These are phyloP conservation scores for Cyclotella choctawhatcheeana DNA, from an alignment of 108 stramenopile genomes.

Conservation along the genomic window DNA sequence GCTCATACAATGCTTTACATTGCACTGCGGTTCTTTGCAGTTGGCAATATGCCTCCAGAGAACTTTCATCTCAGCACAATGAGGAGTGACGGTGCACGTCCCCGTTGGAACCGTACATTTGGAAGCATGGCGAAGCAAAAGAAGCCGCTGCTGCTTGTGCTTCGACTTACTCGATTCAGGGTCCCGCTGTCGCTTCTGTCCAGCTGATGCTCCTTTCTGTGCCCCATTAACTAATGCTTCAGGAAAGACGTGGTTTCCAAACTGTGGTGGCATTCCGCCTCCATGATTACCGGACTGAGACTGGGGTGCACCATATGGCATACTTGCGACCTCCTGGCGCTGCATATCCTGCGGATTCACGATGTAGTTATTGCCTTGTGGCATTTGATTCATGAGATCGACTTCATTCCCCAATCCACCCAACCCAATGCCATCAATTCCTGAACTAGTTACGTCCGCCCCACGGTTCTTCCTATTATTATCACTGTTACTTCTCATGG, in stretches of 20 bases:
- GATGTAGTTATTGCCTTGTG: slow-evolving; percentile 10
- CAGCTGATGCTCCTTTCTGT: slow-evolving; percentile 13
- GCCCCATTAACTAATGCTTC: slow-evolving; percentile 14
- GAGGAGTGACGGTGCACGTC: slow-evolving; percentile 91
- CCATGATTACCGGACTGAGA: slow-evolving; percentile 8
- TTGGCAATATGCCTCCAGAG: slow-evolving; percentile 98
- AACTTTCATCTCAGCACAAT: slow-evolving; percentile 97
- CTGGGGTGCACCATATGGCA: slow-evolving; percentile 7
- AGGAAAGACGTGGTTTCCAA: slow-evolving; percentile 2
- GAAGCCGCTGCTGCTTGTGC: slow-evolving; percentile 97
- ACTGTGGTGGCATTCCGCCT: background rate
- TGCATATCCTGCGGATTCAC: slow-evolving; percentile 23
- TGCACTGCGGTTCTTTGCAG: slow-evolving; percentile 94
- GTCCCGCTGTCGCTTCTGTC: slow-evolving; percentile 29
- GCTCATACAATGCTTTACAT: slow-evolving; percentile 95
- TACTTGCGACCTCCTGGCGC: slow-evolving; percentile 12
- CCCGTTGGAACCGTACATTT: slow-evolving; percentile 87
- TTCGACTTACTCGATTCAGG: slow-evolving; percentile 84
- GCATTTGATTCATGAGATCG: slow-evolving; percentile 7
- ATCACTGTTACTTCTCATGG: slow-evolving; percentile 48
- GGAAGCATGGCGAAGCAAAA: slow-evolving; percentile 96
- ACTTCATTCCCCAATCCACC: slow-evolving; percentile 23
- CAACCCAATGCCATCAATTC: slow-evolving; percentile 18
- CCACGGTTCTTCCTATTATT: slow-evolving; percentile 16
- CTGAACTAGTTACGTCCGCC: slow-evolving; percentile 2